Conservation (phyloP, 768 basidiomycete species). For the Mycena kentingensis region DNA sequence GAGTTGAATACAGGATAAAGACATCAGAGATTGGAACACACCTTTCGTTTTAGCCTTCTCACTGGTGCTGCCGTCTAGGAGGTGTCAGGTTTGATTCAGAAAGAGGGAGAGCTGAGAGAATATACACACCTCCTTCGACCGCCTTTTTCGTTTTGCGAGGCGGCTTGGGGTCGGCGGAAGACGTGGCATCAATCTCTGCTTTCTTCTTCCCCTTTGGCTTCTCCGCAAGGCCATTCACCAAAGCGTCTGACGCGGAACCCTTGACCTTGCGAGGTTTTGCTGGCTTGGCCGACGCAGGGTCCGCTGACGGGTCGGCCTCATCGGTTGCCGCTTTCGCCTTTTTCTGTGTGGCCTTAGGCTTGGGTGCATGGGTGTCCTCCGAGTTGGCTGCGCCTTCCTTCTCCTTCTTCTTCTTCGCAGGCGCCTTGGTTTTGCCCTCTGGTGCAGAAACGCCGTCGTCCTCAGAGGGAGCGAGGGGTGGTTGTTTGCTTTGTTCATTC, state of each 20-base stretch:
- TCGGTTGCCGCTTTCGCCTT: neutral
- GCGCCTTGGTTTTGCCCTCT: neutral
- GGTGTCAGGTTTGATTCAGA: neutral
- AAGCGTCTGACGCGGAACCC: no score
- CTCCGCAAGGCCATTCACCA: neutral
- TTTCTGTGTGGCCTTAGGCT: neutral
- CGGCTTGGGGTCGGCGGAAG: neutral
- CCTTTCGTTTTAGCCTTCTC: slow-evolving; percentile 7
- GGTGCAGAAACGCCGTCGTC: no score
- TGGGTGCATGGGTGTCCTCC: no score
- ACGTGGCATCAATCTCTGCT: neutral
- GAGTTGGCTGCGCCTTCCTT: slow-evolving; percentile 9
- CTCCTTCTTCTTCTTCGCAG: slow-evolving; percentile 24
- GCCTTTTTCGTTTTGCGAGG: slow-evolving; percentile 20
- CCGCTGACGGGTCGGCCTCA: neutral
- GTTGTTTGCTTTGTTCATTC: no score
- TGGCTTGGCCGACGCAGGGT: no score
- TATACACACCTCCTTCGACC: neutral
- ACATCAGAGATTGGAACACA: neutral
- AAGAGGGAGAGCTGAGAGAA: neutral
- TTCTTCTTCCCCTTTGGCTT: slow-evolving; percentile 11
- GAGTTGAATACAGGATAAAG: no score
- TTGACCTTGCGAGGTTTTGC: no score
- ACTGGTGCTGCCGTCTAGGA: neutral
- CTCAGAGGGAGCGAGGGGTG: no score